Evolutionary conservation across 345 rosid species (phyloP), one percentile per base, ranked within the genome.

Genomic region (Eucalyptus caleyi): DNA sequence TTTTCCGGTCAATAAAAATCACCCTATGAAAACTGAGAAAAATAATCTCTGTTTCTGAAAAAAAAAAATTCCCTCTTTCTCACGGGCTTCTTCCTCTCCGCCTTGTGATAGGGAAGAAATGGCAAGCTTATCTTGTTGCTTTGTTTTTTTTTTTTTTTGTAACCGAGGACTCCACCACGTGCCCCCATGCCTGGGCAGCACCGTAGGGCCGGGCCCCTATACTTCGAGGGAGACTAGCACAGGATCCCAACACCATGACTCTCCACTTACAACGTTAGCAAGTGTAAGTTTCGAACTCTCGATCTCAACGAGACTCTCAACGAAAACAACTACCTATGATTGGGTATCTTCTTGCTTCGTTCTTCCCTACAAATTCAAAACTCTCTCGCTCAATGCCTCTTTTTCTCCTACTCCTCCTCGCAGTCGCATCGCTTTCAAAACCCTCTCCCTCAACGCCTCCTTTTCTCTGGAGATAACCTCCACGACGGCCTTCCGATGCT

Each of bases 361-460:
- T 51, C 94, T 97, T 91, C 91, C 96, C 50, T 90, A 94, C 88
- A 95, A 95, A 50, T 90, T 96, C 93, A 92, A 90, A 24, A 87
- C 82, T 89, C 97, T 97, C 77, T 94, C 99, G 16, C 93, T 95
- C 62, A 88, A 42, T 59, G n/a, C 89, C 88, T 86, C 88, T 60
- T 88, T 92, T 59, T 42, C 90, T 86, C 87, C 94, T 27, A 72
- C 90, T 50, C 40, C 91, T 92, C 91, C 87, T 90, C 91, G 90
- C 21, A 87, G 86, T 83, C 87, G 88, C 50, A 51, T 82, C 60
- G 34, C 94, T 80, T 86, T 90, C 85, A 89, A 88, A 53, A 53
- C 24, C 24, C 56, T 53, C 56, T 19, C 56, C 56, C 56, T 53
- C 56, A 18, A 53, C 9, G 56, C 56, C 56, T 53, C 56, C 1